Conservation (phyloP, 306 rosid genomes). For the Mimosa bimucronata region DNA sequence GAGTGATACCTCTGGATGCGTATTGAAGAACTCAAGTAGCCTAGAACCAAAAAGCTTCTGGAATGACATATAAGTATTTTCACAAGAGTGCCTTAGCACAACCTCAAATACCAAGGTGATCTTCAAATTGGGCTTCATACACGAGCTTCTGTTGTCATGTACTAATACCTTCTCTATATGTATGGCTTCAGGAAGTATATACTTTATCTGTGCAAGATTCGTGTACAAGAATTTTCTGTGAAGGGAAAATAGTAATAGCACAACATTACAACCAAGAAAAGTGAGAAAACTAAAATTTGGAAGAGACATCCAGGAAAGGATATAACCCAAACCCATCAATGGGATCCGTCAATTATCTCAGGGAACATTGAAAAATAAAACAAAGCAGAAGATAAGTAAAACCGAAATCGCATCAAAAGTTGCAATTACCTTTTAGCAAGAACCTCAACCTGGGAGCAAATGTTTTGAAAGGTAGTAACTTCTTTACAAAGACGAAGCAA, state of each 20-base stretch:
- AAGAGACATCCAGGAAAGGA: neutral
- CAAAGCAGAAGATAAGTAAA: neutral
- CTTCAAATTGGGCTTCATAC: conserved; percentile 63
- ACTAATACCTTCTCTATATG: no score
- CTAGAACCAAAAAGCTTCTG: conserved; percentile 49
- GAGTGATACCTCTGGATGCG: no score
- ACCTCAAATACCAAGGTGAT: conserved; percentile 55
- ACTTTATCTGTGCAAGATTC: no score
- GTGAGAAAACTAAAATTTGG: neutral
- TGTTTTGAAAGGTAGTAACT: conserved; percentile 55
- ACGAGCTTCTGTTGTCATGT: no score
- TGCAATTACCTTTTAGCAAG: conserved; percentile 53
- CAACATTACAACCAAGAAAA: conserved; percentile 10
- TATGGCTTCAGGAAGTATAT: no score
- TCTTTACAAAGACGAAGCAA: conserved; percentile 48
- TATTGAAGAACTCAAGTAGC: no score
- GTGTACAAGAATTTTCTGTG: conserved; percentile 55
- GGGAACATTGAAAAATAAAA: neutral
- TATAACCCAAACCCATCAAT: neutral
- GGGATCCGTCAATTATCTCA: conserved; percentile 10
- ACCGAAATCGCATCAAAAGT: no score
- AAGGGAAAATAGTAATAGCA: conserved; percentile 31
- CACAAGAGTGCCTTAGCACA: conserved; percentile 47
- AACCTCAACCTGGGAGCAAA: conserved; percentile 57
- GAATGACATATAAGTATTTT: conserved; percentile 52